Evolutionary conservation across 257 asterid species (phyloP).

Genomic region (Scutellaria barbata): DNA sequence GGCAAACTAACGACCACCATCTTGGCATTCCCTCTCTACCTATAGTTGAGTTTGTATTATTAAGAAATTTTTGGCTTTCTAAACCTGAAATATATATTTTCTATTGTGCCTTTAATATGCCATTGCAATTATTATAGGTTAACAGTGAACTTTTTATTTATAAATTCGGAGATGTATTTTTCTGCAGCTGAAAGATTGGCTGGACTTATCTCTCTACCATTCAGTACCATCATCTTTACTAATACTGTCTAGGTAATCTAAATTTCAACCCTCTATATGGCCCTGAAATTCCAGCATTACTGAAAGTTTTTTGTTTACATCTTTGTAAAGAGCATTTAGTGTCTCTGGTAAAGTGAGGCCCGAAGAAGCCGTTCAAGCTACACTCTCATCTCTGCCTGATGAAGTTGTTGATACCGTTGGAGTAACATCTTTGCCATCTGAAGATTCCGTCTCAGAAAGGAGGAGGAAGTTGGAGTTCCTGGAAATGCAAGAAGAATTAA

Average conservation of each 20-base stretch:
- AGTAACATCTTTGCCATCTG: conserved; percentile 86
- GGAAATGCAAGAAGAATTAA: conserved; percentile 95
- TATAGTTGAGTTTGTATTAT: conserved; percentile 27
- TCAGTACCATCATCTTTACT: conserved; percentile 93
- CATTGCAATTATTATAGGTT: conserved; percentile 14
- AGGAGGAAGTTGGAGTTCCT: conserved; percentile 94
- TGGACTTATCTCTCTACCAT: conserved; percentile 92
- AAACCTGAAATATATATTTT: conserved; percentile 23
- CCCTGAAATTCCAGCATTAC: conserved; percentile 23
- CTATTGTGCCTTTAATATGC: conserved; percentile 15
- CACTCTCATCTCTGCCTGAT: conserved; percentile 95
- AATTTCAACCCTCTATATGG: conserved; percentile 31
- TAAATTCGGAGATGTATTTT: conserved; percentile 26
- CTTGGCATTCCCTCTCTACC: conserved; percentile 18
- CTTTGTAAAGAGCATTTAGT: conserved; percentile 74
- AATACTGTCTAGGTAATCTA: conserved; percentile 79
- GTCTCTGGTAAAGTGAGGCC: conserved; percentile 90
- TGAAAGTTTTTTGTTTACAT: conserved; percentile 17
- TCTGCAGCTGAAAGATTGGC: conserved; percentile 92
- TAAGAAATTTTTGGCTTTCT: conserved; percentile 21
- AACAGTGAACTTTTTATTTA: conserved; percentile 5
- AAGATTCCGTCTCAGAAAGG: conserved; percentile 91
- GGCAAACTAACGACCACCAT: conserved; percentile 1
- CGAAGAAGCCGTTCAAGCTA: conserved; percentile 93
- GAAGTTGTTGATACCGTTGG: conserved; percentile 98